These are phyloP conservation scores for Vigna trinervia DNA, from an alignment of 306 rosid species.

Conservation along the genomic window DNA sequence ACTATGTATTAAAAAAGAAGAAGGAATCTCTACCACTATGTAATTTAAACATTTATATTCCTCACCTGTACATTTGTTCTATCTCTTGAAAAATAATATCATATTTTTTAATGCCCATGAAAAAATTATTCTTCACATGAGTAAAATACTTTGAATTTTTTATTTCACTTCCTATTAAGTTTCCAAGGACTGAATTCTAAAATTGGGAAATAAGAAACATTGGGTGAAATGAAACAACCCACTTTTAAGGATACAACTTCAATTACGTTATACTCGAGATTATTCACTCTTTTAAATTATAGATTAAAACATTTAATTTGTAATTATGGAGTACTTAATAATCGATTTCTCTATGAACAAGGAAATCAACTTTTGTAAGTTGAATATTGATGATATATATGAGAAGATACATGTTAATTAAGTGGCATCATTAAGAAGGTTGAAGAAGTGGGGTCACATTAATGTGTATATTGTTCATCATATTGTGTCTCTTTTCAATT, in stretches of 20 bases:
- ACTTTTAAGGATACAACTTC: background rate
- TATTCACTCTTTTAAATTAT: no score
- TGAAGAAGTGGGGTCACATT: conserved; percentile 6
- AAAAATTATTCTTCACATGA: background rate
- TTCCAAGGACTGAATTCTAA: background rate
- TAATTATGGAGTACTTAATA: no score
- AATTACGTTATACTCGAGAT: background rate
- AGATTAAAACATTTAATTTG: no score
- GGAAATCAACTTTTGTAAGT: background rate
- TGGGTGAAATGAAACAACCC: background rate
- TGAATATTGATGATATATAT: no score
- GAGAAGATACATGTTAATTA: no score
- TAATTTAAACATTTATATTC: background rate
- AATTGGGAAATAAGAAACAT: background rate
- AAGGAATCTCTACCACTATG: background rate
- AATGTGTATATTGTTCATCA: background rate
- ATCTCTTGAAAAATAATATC: background rate
- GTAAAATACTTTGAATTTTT: background rate
- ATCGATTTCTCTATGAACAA: no score
- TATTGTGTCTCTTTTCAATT: conserved; percentile 26
- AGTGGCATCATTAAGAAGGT: conserved; percentile 6
- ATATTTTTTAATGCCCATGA: background rate
- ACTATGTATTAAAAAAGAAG: background rate
- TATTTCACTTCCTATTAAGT: background rate
- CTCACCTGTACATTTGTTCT: background rate